Percentiles rank a stretch among this genome's conserved stretches.
Evolutionary conservation across 768 basidiomycete species (phyloP).

Genomic region (Hortiboletus campestris): DNA sequence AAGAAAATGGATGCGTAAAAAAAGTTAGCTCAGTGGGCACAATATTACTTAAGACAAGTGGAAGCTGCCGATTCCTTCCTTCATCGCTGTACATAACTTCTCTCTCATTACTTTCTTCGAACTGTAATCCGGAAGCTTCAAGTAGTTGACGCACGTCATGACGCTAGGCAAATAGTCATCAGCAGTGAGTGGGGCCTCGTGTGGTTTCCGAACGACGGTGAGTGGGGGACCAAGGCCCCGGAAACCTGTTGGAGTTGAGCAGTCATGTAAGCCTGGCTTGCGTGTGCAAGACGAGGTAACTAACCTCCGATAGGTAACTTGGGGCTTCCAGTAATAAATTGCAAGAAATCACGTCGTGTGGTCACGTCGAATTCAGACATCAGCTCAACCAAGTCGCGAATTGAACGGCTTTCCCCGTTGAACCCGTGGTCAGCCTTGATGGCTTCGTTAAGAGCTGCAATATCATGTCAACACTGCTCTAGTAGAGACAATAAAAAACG

Average conservation of each 20-base stretch:
- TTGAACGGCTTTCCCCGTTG: conserved; percentile 90
- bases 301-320: conserved; percentile 93
- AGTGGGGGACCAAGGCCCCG: conserved; percentile 89
- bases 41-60: conserved; percentile 73
- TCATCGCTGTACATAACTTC: conserved; percentile 81
- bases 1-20: conserved; percentile 17
- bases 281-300: conserved; percentile 25
- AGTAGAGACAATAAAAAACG: conserved; percentile 28
- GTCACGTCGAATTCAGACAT: conserved; percentile 77
- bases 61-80: conserved; percentile 95
- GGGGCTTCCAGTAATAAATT: conserved; percentile 97
- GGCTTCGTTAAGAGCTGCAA: conserved; percentile 77
- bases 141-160: conserved; percentile 97
- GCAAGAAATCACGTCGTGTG: conserved; percentile 83
- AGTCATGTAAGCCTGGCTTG: not conserved
- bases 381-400: conserved; percentile 81
- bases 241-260: conserved; percentile 60
- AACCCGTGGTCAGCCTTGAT: conserved; percentile 98
- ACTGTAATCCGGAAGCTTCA: conserved; percentile 96
- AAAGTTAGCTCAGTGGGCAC: conserved; percentile 20
- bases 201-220: conserved; percentile 96
- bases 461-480: not conserved
- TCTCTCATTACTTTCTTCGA: conserved; percentile 80
- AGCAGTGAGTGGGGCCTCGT: conserved; percentile 85
- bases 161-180: conserved; percentile 96